Evolutionary conservation across 345 rosid genomes (phyloP), one percentile per base, ranked within the genome.

Genomic region (Aquilaria sinensis): DNA sequence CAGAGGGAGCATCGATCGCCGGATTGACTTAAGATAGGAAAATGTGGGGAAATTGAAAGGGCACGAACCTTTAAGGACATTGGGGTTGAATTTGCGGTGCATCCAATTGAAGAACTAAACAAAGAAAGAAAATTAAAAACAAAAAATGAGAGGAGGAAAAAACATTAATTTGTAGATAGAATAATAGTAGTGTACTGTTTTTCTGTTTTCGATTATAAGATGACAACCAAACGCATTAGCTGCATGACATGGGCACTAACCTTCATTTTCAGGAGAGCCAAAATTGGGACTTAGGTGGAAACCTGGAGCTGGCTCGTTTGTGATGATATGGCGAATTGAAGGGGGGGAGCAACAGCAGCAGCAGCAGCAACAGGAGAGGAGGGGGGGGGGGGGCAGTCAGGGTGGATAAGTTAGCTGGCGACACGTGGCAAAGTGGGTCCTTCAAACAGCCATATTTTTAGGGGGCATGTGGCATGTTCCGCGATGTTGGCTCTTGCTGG

Each of bases 21-120:
- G 23, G 23, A 23, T 23, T 23, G 23, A 23, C 23, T 23, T 23
- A 1, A 23, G 23, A 23, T 23, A 53, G 1, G 10, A 16, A 53
- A 53, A 53, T 10, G 7, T 1, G 4, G 8, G 0, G 16, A 31
- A 53, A 53, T 10, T 23, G 30, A 53, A 9, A 1, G 31, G 34
- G 33, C 4, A 6, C 73, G 61, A 80, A 87, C 94, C 96, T 90
- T 81, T 87, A 69, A 77, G 59, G 57, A 80, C 62, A 72, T 72
- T 77, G 43, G 81, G 81, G 81, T 81, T 72, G 75, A 87, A 75
- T 81, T 78, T 83, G 76, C 75, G 82, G 47, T 92, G 92, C 84
- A 89, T 76, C 98, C 98, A 92, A 62, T 81, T 85, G 80, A 92
- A 92, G 79, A 92, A 85, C 96, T 86, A 77, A 13, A 14, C 49